These are phyloP conservation scores for Mycena amicta DNA, from an alignment of 768 basidiomycete species.

Conservation along the genomic window DNA sequence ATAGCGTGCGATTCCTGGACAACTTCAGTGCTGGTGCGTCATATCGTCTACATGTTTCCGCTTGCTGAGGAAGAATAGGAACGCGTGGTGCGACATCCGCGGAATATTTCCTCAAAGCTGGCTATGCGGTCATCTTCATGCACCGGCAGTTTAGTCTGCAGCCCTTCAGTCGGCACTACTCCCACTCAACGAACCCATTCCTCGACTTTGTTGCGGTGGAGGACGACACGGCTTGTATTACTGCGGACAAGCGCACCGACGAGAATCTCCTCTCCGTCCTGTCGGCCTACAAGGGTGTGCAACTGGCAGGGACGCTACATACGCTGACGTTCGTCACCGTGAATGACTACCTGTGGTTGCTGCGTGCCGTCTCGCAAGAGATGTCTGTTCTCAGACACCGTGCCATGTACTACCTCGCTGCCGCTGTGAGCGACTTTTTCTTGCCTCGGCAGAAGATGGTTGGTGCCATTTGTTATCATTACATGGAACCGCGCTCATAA, in stretches of 20 bases:
- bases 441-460: constrained; percentile 90
- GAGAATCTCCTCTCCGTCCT: constrained; percentile 71
- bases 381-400: constrained; percentile 68
- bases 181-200: constrained; percentile 97
- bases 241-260: constrained; percentile 60
- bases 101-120: constrained; percentile 92
- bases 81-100: constrained; percentile 97
- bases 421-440: constrained; percentile 98
- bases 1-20: constrained; percentile 96
- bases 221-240: constrained; percentile 59
- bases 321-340: constrained; percentile 92
- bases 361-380: constrained; percentile 81
- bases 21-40: constrained; percentile 94
- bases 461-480: constrained; percentile 30
- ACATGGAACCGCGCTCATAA: background rate
- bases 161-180: constrained; percentile 97
- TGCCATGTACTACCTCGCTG: constrained; percentile 95
- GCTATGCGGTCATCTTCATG: constrained; percentile 98
- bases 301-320: constrained; percentile 71
- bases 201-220: constrained; percentile 90
- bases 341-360: constrained; percentile 93
- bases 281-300: constrained; percentile 78
- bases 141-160: constrained; percentile 97
- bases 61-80: constrained; percentile 46
- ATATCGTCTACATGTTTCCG: constrained; percentile 16